Evolutionary conservation across 257 asterid species (phyloP), one percentile per base, ranked within the genome.

Genomic region (Solanum clarkiae): DNA sequence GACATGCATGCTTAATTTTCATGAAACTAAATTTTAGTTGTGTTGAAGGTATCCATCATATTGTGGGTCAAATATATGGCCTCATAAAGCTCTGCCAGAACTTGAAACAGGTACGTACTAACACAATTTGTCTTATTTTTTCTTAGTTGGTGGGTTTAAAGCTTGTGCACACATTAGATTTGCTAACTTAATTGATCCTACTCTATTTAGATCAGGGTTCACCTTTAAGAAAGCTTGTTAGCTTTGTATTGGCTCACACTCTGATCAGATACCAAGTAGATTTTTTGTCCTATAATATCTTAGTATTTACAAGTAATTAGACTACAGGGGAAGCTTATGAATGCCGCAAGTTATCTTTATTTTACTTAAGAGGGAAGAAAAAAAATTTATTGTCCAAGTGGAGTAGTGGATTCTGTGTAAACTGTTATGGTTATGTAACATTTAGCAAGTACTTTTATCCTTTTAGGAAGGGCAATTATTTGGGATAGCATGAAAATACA

Each of bases 11-110:
- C 77, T 69, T 69, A 36, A 17, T 17, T 69, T 69, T 69, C 51
- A 69, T 8, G 51, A 49, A 69, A 24, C 77, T 36, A 69, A 15
- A 14, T 84, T 77, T 45, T 85, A 69, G 55, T 72, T 83, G 66
- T 51, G 80, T 79, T 86, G 80, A 85, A 95, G 99, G 90, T 94
- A 95, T 84, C 98, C 99, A 80, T 93, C 98, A 32, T 95, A 94
- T 86, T 95, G 99, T 83, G 97, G 96, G 84, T 86, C 88, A 87
- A 95, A 95, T 89, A 90, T 91, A 82, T 95, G 99, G 99, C 99
- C 98, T 80, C 89, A 47, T 84, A 88, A 81, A 84, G 91, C 89
- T 85, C 90, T 95, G 89, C 98, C 99, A 47, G 96, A 95, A 85
- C 94, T 95, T 85, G 99, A 95, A 92, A 81, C 66, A 26, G 95